Base-by-base conservation (phyloP, 2,329 filamentous ascomycete genomes). In the Thermothelomyces thermophilus region DNA sequence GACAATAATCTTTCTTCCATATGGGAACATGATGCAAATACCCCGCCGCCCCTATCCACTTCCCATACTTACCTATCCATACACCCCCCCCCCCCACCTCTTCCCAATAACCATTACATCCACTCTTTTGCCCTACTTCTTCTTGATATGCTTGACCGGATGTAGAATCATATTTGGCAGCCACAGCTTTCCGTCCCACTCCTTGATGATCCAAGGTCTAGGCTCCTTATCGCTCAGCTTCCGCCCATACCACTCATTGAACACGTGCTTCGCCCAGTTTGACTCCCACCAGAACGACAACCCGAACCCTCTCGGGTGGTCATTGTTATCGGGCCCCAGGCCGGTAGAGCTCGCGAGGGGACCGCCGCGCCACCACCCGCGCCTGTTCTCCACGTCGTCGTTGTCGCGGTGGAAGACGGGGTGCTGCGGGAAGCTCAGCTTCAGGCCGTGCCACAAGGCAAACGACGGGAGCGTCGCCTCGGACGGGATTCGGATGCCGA, bases 401-500 rank as follows among this genome's bases (percentile, higher is more conserved):
- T 47, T 48, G 3, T 58, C 54, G 37, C 58, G 58, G 53, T 63
- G 63, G 55, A 63, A 70, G 0, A 61, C 60, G 3, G 67, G 68
- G 26, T 66, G 61, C 20, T 68, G 68, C 17, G 67, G 63, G 50
- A 64, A 64, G 52, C 62, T 64, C 30, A 69, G 51, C 60, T 70
- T 70, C 35, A 70, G 60, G 16, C 67, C 67, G 49, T 67, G 63
- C 65, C 65, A 70, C 2, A 68, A 56, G 9, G 67, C 67, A 46
- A 64, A 69, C 24, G 60, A 61, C 8, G 66, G 62, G n/a, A 67
- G 58, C 2, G 63, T 66, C 1, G 66, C 63, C 56, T 70, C 67
- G 42, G 62, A 63, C 8, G 66, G 64, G 1, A 68, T 43, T 17
- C 58, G 57, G 34, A 68, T 45, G 16, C 63, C 66, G 3, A 54